A percentile compares a stretch with the other conserved stretches of the same genome.
These are phyloP conservation scores for Orbilia ellipsospora DNA, from an alignment of 2,329 filamentous ascomycete genomes.

Conservation along the genomic window DNA sequence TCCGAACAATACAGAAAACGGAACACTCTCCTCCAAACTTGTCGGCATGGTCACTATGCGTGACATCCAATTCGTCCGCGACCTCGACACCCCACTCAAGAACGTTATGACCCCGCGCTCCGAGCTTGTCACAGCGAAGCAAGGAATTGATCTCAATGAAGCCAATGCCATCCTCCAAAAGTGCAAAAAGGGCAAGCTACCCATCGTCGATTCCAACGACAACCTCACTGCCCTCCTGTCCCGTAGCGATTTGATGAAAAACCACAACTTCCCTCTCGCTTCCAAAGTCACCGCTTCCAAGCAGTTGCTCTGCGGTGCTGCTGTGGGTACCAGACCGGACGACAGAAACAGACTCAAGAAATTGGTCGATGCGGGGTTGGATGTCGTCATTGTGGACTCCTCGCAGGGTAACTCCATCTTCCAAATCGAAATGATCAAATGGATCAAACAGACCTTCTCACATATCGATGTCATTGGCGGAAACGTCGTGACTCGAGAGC, in stretches of 20 bases:
- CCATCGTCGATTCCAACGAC: slow-evolving; percentile 83
- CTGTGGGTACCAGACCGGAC: slow-evolving; percentile 93
- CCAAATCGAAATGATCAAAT: slow-evolving; percentile 98
- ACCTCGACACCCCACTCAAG: slow-evolving; percentile 77
- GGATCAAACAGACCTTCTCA: slow-evolving; percentile 87
- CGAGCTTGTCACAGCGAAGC: slow-evolving; percentile 86
- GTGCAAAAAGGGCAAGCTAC: slow-evolving; percentile 98
- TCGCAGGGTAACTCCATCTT: slow-evolving; percentile 99
- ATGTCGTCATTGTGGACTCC: slow-evolving; percentile 94
- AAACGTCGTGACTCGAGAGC: slow-evolving; percentile 97
- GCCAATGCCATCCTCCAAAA: slow-evolving; percentile 92
- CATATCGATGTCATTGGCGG: slow-evolving; percentile 93
- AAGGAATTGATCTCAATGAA: slow-evolving; percentile 84
- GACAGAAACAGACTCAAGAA: slow-evolving; percentile 87
- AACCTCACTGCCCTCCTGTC: slow-evolving; percentile 93
- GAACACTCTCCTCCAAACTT: slow-evolving; percentile 93
- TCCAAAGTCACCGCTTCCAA: slow-evolving; percentile 97
- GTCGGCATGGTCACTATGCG: slow-evolving; percentile 97
- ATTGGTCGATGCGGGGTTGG: slow-evolving; percentile 92
- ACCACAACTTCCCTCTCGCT: slow-evolving; percentile 93
- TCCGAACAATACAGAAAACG: slow-evolving; percentile 73
- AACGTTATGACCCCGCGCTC: slow-evolving; percentile 84
- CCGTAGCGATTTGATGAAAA: slow-evolving; percentile 97
- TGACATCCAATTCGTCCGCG: slow-evolving; percentile 95
- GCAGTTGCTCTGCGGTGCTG: slow-evolving; percentile 94